These are phyloP conservation scores for Aristolochia californica DNA, from an alignment of 164 flowering plant genomes.

Conservation along the genomic window DNA sequence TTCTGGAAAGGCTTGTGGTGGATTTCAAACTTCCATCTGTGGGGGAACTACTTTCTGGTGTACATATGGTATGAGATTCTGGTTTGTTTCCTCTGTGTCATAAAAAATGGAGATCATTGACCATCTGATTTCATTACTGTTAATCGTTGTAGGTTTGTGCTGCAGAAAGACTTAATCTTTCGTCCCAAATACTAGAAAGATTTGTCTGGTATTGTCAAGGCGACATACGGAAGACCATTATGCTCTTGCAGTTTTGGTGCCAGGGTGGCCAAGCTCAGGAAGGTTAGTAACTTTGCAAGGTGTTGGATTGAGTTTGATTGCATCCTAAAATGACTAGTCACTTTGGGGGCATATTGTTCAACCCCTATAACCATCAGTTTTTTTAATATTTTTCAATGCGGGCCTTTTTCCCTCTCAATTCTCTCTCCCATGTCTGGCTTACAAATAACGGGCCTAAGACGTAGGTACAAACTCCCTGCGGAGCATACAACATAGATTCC, in stretches of 20 bases:
- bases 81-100: neutral
- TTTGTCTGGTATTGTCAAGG: slow-evolving; percentile 43
- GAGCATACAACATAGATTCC: no score
- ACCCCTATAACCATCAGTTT: no score
- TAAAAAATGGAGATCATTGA: no score
- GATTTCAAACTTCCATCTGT: slow-evolving; percentile 49
- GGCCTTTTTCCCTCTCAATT: no score
- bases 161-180: slow-evolving; percentile 43
- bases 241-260: slow-evolving; percentile 94
- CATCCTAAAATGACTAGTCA: no score
- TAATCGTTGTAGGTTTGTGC: slow-evolving; percentile 52
- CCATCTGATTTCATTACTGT: no score
- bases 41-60: slow-evolving; percentile 45
- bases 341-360: no score
- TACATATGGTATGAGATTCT: slow-evolving; percentile 35
- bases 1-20: slow-evolving; percentile 49
- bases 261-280: slow-evolving; percentile 34
- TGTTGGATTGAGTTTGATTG: no score
- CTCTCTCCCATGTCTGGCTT: no score
- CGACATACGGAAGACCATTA: slow-evolving; percentile 82
- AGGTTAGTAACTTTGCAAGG: slow-evolving; percentile 32
- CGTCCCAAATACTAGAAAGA: slow-evolving; percentile 34
- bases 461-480: no score
- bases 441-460: no score
- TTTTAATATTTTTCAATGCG: no score